phyloP scores from a whole-genome alignment of 306 rosid species.

The Vigna nakashimae region DNA sequence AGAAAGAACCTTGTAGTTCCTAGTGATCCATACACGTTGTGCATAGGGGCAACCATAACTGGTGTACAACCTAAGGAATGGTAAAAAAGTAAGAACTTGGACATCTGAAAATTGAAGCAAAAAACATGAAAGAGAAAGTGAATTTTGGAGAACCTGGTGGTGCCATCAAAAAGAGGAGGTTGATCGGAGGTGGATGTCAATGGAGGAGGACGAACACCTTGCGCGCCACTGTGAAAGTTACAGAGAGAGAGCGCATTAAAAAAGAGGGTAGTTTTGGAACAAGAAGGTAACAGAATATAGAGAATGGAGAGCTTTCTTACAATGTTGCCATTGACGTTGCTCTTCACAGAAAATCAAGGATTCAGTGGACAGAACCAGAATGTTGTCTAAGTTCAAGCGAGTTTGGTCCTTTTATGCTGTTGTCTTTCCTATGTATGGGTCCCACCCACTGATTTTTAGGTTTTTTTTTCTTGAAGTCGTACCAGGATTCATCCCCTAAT shows the following conservation, averaged over 20 bases:
- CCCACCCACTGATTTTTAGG: too few species aligned
- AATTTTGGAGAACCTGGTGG: constrained; percentile 64
- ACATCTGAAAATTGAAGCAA: background rate
- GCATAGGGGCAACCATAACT: constrained; percentile 73
- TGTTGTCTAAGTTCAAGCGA: background rate
- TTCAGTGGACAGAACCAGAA: background rate
- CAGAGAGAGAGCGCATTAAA: constrained; percentile 5
- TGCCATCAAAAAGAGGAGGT: constrained; percentile 86
- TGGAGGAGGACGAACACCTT: constrained; percentile 53
- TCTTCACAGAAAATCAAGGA: background rate
- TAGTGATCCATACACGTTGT: constrained; percentile 85
- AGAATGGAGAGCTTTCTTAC: constrained; percentile 17
- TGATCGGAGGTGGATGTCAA: constrained; percentile 65
- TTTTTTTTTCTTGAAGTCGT: too few species aligned
- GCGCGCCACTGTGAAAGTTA: constrained; percentile 36
- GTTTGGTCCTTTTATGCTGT: background rate
- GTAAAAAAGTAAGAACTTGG: background rate
- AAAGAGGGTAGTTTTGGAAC: background rate
- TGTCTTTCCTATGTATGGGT: too few species aligned
- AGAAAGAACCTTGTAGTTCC: constrained; percentile 72
- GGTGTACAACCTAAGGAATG: constrained; percentile 61
- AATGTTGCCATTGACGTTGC: constrained; percentile 40
- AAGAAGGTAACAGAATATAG: background rate
- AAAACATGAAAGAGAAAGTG: background rate
- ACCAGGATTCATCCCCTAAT: too few species aligned